phyloP scores from a whole-genome alignment of 169 alveolate species.

The Cryptosporidium tyzzeri region DNA sequence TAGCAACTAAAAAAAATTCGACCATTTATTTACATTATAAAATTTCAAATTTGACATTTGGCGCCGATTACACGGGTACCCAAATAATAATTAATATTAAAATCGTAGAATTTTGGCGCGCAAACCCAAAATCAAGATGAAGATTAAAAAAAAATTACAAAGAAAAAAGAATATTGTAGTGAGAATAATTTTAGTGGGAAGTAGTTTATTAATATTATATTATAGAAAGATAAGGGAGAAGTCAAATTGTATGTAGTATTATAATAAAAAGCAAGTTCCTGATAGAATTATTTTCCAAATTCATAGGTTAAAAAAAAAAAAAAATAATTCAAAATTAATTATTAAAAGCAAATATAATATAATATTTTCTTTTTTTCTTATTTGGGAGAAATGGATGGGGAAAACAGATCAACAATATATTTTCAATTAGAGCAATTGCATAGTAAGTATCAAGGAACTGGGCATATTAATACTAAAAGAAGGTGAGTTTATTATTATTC shows the following conservation, averaged over 20 bases:
- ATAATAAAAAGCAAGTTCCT: too few species aligned
- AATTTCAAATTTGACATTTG: slow-evolving; percentile 21
- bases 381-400: slow-evolving; percentile 31
- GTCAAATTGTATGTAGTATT: too few species aligned
- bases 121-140: too few species aligned
- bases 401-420: slow-evolving; percentile 89
- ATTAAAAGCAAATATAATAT: not conserved
- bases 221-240: not conserved
- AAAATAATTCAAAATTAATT: not conserved
- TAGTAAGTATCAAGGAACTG: slow-evolving; percentile 96
- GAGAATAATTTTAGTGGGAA: not conserved
- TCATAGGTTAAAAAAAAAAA: not conserved
- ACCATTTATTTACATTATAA: not conserved
- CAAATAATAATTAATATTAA: not conserved
- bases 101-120: not conserved
- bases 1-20: not conserved
- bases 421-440: slow-evolving; percentile 94
- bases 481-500: slow-evolving; percentile 83
- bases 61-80: slow-evolving; percentile 8
- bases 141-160: too few species aligned
- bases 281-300: not conserved
- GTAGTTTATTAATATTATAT: too few species aligned
- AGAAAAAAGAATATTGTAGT: not conserved
- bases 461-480: slow-evolving; percentile 91
- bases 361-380: not conserved